Percentiles rank a stretch among this genome's conserved stretches.
Conservation (phyloP, 495 filamentous ascomycete species). For the Aspergillus indologenus region DNA sequence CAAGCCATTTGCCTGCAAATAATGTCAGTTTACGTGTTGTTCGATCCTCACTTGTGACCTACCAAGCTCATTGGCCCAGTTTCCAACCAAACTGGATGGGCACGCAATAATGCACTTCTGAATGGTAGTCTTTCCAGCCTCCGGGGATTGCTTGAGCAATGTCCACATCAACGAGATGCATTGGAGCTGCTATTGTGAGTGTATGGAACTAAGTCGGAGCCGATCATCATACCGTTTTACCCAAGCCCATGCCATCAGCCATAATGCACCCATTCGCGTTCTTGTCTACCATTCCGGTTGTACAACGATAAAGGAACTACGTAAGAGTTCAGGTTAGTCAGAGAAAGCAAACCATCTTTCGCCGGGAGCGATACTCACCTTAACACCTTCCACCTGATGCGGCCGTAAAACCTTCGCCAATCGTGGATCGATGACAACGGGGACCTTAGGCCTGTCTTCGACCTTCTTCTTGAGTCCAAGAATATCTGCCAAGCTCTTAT, state of each 20-base stretch:
- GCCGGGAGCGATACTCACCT: constrained; percentile 42
- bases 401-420: constrained; percentile 89
- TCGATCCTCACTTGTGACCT: constrained; percentile 13
- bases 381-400: constrained; percentile 98
- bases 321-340: constrained; percentile 8
- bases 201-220: not conserved
- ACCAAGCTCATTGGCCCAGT: constrained; percentile 92
- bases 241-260: constrained; percentile 98
- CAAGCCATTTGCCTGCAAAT: constrained; percentile 81
- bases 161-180: constrained; percentile 91
- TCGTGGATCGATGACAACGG: constrained; percentile 93
- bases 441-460: constrained; percentile 76
- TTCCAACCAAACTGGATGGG: constrained; percentile 91
- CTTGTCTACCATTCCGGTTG: constrained; percentile 88
- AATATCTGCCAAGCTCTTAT: constrained; percentile 95
- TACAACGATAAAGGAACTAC: constrained; percentile 86
- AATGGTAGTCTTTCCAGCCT: constrained; percentile 88
- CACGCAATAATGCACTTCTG: constrained; percentile 99
- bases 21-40: constrained; percentile 9
- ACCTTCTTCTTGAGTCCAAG: constrained; percentile 90
- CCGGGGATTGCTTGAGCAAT: constrained; percentile 88
- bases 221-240: constrained; percentile 69
- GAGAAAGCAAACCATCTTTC: not conserved
- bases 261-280: constrained; percentile 98
- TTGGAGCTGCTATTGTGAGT: constrained; percentile 56